These are phyloP conservation scores for Brassica juncea DNA, from an alignment of 345 rosid species.

Conservation along the genomic window DNA sequence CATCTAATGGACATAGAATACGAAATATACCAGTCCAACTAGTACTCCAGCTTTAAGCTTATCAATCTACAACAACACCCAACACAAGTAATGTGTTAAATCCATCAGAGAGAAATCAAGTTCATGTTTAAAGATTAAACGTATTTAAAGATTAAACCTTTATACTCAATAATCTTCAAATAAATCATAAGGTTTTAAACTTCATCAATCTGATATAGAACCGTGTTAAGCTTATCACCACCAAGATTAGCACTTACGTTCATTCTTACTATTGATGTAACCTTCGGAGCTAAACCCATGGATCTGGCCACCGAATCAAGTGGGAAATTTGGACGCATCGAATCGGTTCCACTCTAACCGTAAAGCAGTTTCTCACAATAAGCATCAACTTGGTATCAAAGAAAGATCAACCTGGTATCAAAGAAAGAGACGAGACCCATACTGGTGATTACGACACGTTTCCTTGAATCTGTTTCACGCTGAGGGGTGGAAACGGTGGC, in stretches of 20 bases:
- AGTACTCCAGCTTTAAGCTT: too few species aligned
- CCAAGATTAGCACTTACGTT: constrained; percentile 48
- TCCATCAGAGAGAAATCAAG: too few species aligned
- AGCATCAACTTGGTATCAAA: constrained; percentile 70
- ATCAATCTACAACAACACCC: too few species aligned
- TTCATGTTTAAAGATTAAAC: too few species aligned
- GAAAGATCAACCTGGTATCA: constrained; percentile 39
- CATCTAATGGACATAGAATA: too few species aligned
- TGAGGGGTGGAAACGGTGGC: too few species aligned
- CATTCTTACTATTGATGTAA: constrained; percentile 89
- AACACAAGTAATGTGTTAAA: too few species aligned
- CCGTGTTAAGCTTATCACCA: background rate
- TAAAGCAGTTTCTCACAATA: constrained; percentile 71
- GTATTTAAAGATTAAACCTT: background rate
- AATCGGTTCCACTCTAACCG: constrained; percentile 90
- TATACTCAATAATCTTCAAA: too few species aligned
- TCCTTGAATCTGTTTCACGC: too few species aligned
- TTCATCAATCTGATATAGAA: background rate
- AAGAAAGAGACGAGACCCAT: too few species aligned
- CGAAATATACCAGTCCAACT: too few species aligned
- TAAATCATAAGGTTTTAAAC: background rate
- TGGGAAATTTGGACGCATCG: constrained; percentile 91
- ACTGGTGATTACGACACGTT: too few species aligned
- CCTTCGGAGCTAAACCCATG: constrained; percentile 61
- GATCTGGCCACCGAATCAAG: constrained; percentile 56